Conservation (phyloP, 176 grass and related monocot genomes). For the Phoenix roebelenii region DNA sequence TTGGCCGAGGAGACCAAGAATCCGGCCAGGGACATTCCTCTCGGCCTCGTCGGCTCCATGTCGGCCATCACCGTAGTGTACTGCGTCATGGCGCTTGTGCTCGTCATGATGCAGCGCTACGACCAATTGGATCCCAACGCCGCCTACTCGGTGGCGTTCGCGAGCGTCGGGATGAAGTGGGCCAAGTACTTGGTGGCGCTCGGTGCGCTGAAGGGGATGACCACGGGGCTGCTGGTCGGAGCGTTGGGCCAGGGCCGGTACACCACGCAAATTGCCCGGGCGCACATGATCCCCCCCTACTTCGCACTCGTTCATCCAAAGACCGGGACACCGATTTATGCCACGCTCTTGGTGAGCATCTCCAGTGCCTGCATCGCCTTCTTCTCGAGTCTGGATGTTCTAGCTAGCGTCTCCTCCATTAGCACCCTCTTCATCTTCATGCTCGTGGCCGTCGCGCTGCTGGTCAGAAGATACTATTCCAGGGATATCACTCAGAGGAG, state of each 20-base stretch:
- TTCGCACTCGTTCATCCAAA: slow-evolving; percentile 46
- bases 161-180: slow-evolving; percentile 27
- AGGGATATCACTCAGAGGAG: background rate
- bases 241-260: slow-evolving; percentile 47
- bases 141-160: slow-evolving; percentile 38
- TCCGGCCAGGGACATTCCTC: slow-evolving; percentile 36
- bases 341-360: slow-evolving; percentile 33
- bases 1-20: slow-evolving; percentile 62
- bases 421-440: slow-evolving; percentile 69
- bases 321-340: slow-evolving; percentile 50
- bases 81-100: slow-evolving; percentile 35
- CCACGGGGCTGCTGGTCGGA: slow-evolving; percentile 43
- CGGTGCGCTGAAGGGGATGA: slow-evolving; percentile 54
- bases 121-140: slow-evolving; percentile 36
- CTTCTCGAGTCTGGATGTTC: slow-evolving; percentile 57
- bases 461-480: slow-evolving; percentile 43
- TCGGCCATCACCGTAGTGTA: slow-evolving; percentile 41
- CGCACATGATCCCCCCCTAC: slow-evolving; percentile 47
- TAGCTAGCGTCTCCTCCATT: slow-evolving; percentile 45
- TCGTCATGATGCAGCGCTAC: slow-evolving; percentile 44
- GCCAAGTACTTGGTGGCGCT: slow-evolving; percentile 40
- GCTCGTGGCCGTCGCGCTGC: slow-evolving; percentile 37
- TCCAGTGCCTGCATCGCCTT: slow-evolving; percentile 36
- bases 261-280: slow-evolving; percentile 50
- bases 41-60: slow-evolving; percentile 45